A percentile compares a stretch with the other conserved stretches of the same genome.
Evolutionary conservation across 306 rosid genomes (phyloP).

Genomic region (Lathyrus aphaca): DNA sequence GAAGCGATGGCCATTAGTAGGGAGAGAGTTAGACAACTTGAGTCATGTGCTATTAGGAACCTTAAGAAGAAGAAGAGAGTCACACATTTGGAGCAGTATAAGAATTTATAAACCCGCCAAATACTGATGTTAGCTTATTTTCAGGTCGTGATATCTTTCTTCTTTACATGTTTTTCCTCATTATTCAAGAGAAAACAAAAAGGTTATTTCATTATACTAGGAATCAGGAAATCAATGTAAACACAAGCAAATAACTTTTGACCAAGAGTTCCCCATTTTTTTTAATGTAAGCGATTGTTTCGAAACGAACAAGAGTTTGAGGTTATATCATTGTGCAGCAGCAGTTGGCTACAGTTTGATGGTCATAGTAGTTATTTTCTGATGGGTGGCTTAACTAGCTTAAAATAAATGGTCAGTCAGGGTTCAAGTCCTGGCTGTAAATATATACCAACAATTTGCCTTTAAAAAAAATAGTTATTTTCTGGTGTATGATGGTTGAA

Average conservation of each 20-base stretch:
- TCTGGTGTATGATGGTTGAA: too few species aligned
- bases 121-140: conserved; percentile 12
- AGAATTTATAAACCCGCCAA: conserved; percentile 55
- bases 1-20: conserved; percentile 92
- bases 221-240: conserved; percentile 52
- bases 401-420: too few species aligned
- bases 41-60: conserved; percentile 82
- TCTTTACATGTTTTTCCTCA: conserved; percentile 28
- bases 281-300: conserved; percentile 27
- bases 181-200: conserved; percentile 27
- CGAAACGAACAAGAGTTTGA: conserved; percentile 9
- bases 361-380: too few species aligned
- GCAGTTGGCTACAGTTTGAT: too few species aligned
- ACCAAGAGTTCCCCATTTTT: conserved; percentile 38
- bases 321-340: background rate
- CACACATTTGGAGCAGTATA: conserved; percentile 84
- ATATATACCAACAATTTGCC: too few species aligned
- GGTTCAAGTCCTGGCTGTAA: too few species aligned
- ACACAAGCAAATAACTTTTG: conserved; percentile 46
- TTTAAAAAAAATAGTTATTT: too few species aligned
- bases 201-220: conserved; percentile 42
- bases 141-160: conserved; percentile 27
- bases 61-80: conserved; percentile 90
- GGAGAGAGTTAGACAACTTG: conserved; percentile 94
- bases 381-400: too few species aligned